Base-by-base conservation (phyloP, 345 rosid species). In the Sonneratia alba region DNA sequence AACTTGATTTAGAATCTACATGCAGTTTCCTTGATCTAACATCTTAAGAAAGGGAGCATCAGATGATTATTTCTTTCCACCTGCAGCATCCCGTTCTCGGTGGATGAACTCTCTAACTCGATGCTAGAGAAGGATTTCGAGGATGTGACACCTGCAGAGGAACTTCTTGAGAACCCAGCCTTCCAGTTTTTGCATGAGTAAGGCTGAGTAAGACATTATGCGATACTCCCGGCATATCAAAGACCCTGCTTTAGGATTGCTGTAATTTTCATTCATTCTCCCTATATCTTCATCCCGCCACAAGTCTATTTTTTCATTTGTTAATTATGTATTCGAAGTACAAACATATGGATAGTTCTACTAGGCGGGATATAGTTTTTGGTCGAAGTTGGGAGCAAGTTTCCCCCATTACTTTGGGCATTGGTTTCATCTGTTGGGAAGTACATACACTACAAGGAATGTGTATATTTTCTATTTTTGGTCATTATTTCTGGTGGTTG, bases 81-180 rank as follows among this genome's bases (percentile, higher is more conserved):
- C 21, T 10, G 68, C 96, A 89, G 98, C 87, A 96, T 92, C 75
- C 99, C 97, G 42, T 96, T 92, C 90, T 92, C 99, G 22, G 85
- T 92, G 14, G 98, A 96, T 13, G 99, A 95, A 73, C 91, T 96
- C 19, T 81, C 98, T 0, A 85, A 68, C 78, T 79, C 97, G 34
- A 77, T 96, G 76, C 89, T 89, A 71, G 99, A 87, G 82, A 96
- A 84, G 73, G 99, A 96, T 74, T 96, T 96, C 75, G 78, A 82
- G 53, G 96, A 76, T 56, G 96, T 96, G 19, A 79, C 85, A 78
- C 89, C 95, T 0, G 96, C 96, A 1, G 87, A 89, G 82, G 91
- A 87, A 70, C 96, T 96, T 70, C 71, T 86, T 36, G 97, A 82
- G 79, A 88, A 87, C 75, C 86, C 87, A 36, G 94, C 91, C 82